Base-by-base conservation (phyloP, 768 basidiomycete genomes). In the Pisolithus albus region DNA sequence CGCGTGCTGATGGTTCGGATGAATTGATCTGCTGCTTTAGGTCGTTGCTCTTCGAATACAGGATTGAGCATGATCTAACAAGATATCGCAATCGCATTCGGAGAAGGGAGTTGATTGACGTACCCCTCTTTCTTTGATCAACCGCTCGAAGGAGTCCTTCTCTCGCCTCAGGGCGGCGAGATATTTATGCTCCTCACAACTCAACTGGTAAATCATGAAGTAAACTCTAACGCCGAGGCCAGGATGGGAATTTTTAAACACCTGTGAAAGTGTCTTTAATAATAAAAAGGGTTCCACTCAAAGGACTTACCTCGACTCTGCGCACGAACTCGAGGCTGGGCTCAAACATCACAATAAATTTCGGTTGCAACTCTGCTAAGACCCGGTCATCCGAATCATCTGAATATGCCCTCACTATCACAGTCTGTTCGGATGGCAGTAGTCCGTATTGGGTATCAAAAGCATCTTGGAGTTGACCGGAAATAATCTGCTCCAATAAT, bases 101-200 rank as follows among this genome's bases (percentile, higher is more conserved):
- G 13, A 8, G 28, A 34, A 34, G 4, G 38, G 46, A 34, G 38
- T 23, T 23, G 15, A 36, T 23, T 23, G 16, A 78, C 88, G 61
- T 57, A 95, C 94, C 43, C 84, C 90, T 45, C 90, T 80, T 69
- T 98, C 96, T 61, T 84, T 87, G 65, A 99, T 97, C 21, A 99
- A 70, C 51, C 83, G 76, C 67, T 96, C 89, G 60, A 98, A 98
- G 0, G 92, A 83, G 48, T 95, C 88, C 64, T 96, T 97, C 72
- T 99, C 96, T 53, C 84, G 82, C 45, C 92, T 75, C 28, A 97
- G 79, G 2, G 84, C 87, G 26, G 88, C 86, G 28, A 99, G 78
- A 66, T 96, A 99, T 65, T 89, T 89, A 67, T 95, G 92, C 60
- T 99, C 96, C 66, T 99, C 96, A 56, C 87, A 88, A 45, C 91